Base-by-base conservation (phyloP, 345 rosid genomes). In the Clarkia xantiana region DNA sequence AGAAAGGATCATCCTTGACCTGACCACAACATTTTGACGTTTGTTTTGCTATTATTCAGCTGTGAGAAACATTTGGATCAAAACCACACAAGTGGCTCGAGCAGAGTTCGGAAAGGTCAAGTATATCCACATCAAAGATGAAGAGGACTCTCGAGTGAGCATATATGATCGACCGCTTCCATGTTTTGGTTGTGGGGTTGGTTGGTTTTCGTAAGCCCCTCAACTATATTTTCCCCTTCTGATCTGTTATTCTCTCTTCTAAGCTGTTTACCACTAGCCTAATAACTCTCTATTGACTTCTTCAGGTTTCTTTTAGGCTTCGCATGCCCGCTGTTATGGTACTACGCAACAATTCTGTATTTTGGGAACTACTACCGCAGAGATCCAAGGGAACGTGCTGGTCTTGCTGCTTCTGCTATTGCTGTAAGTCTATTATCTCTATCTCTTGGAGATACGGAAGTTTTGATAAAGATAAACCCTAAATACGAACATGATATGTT, bases 311-410 rank as follows among this genome's bases (percentile, higher is more conserved):
- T 90, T 18, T 49, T 77, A 20, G 97, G 97, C 42, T 90, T 90
- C 19, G 52, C 63, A 34, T 80, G 71, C 70, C 97, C 97, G 6
- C 55, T 70, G 45, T 63, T 86, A 82, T 90, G 97, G 97, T 90
- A 63, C 75, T 90, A 82, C 48, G 94, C 94, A 11, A 64, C 97
- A 36, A 55, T 81, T 67, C 86, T 86, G 40, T 90, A 82, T 44
- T 77, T 90, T 18, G 91, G 95, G 20, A 86, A 90, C 58, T 75
- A 76, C 75, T 86, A 81, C 73, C 82, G 88, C 6, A 90, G 75
- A 67, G 95, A 90, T 74, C 95, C 97, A 39, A 66, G 97, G 97
- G 97, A 90, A 63, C 78, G 97, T 59, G 95, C 94, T 0, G 97
- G 97, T 60, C 94, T 90, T 44, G 95, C 95, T 53, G 97, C 97